Conservation (phyloP, 345 rosid species). For the Euclidium syriacum region DNA sequence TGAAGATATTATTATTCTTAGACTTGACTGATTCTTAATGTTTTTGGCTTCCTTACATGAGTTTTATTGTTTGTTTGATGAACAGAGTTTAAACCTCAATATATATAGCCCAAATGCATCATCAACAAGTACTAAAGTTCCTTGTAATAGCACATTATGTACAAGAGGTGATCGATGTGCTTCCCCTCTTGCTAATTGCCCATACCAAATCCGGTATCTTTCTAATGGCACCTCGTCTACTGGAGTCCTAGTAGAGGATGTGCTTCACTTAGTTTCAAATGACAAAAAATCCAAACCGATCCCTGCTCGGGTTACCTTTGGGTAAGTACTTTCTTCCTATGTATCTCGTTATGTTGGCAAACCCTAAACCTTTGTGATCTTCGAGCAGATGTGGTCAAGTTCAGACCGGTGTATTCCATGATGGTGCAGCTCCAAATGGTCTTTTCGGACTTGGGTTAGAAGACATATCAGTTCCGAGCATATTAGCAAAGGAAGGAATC, state of each 20-base stretch:
- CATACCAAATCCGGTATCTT: constrained; percentile 59
- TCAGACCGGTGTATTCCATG: constrained; percentile 82
- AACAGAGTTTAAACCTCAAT: constrained; percentile 47
- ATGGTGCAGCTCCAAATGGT: constrained; percentile 94
- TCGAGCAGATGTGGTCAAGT: constrained; percentile 74
- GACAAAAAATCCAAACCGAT: constrained; percentile 33
- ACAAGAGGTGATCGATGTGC: constrained; percentile 40
- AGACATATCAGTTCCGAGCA: constrained; percentile 78
- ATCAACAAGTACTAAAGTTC: constrained; percentile 52
- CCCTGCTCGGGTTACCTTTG: constrained; percentile 51
- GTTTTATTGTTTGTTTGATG: not conserved
- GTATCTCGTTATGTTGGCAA: not conserved
- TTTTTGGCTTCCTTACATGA: constrained; percentile 1
- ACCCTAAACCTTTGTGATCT: not conserved
- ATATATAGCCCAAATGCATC: constrained; percentile 72
- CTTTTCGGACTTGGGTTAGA: constrained; percentile 92
- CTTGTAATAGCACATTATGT: constrained; percentile 60
- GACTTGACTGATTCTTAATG: not conserved
- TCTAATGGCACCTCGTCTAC: constrained; percentile 65
- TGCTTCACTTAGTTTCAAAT: constrained; percentile 53
- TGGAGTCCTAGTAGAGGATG: constrained; percentile 66
- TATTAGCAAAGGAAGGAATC: constrained; percentile 61
- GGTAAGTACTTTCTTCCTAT: constrained; percentile 36
- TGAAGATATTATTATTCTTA: not conserved
- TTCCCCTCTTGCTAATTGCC: constrained; percentile 48